Conservation (phyloP, 139 green algal species). For the Ostreobium quekettii region DNA sequence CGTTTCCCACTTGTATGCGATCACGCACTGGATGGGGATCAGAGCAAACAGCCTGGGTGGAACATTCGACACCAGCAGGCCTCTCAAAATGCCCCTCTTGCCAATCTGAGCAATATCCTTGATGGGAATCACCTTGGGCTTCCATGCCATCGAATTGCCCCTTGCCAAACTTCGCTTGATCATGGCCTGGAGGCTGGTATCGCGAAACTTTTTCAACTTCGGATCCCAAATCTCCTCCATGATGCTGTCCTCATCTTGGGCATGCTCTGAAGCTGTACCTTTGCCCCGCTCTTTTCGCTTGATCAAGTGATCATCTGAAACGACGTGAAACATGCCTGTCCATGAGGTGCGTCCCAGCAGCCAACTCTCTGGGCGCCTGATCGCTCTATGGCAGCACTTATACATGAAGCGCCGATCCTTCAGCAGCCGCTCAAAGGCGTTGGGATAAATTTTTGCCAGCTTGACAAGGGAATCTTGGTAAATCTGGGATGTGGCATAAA, state of each 20-base stretch:
- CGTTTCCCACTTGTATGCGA: constrained; percentile 13
- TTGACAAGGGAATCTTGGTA: neutral
- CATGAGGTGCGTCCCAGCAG: neutral
- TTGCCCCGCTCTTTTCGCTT: no score
- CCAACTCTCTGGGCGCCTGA: no score
- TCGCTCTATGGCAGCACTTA: no score
- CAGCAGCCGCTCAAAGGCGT: no score
- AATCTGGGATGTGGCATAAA: neutral
- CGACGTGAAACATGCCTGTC: constrained; percentile 3
- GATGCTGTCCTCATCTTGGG: neutral
- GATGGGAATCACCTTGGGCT: constrained; percentile 14
- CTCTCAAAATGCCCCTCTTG: neutral
- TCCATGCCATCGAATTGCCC: no score
- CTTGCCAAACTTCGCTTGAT: no score
- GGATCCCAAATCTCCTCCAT: neutral
- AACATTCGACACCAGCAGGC: neutral
- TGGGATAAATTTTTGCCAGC: constrained; percentile 9
- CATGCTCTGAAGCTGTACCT: neutral
- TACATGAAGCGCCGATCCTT: no score
- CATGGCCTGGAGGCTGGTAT: no score
- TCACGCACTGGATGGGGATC: neutral
- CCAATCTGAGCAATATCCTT: constrained; percentile 7
- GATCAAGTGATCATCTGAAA: neutral
- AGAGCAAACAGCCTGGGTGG: neutral
- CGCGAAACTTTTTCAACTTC: no score